These are phyloP conservation scores for Solanum acaule DNA, from an alignment of 257 asterid species.

Conservation along the genomic window DNA sequence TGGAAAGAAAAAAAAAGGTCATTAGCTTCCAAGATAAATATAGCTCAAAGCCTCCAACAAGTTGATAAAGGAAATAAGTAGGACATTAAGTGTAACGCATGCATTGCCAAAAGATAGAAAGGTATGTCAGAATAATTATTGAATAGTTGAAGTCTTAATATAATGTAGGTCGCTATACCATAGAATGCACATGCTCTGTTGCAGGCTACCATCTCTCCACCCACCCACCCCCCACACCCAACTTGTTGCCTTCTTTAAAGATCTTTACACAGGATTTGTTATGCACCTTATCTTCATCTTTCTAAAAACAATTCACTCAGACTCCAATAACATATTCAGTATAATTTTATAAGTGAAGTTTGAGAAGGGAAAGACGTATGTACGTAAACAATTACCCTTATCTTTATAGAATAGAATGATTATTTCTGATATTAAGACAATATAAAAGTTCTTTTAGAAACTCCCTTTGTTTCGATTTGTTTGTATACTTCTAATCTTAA, in stretches of 20 bases:
- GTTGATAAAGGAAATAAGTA: not conserved
- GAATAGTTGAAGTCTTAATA: not conserved
- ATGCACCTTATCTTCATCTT: not conserved
- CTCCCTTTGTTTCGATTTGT: not conserved
- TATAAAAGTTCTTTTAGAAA: not conserved
- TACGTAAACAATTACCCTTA: not conserved
- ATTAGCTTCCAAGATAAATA: not conserved
- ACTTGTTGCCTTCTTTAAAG: not conserved
- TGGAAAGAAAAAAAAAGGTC: too few relatives aligned
- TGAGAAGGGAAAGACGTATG: too few relatives aligned
- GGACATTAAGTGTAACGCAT: not conserved
- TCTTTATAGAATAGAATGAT: not conserved
- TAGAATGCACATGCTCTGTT: not conserved
- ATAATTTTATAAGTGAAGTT: too few relatives aligned
- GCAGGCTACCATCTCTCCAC: not conserved
- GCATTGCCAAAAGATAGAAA: not conserved
- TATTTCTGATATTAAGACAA: not conserved
- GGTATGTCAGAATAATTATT: not conserved
- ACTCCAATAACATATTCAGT: not conserved
- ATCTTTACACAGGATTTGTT: not conserved
- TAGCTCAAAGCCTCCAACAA: not conserved
- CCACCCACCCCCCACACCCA: not conserved
- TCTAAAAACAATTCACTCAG: not conserved
- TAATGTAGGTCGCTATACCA: not conserved
- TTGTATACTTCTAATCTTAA: not conserved